These are phyloP conservation scores for Medicago ruthenica DNA, from an alignment of 306 rosid genomes.

Conservation along the genomic window DNA sequence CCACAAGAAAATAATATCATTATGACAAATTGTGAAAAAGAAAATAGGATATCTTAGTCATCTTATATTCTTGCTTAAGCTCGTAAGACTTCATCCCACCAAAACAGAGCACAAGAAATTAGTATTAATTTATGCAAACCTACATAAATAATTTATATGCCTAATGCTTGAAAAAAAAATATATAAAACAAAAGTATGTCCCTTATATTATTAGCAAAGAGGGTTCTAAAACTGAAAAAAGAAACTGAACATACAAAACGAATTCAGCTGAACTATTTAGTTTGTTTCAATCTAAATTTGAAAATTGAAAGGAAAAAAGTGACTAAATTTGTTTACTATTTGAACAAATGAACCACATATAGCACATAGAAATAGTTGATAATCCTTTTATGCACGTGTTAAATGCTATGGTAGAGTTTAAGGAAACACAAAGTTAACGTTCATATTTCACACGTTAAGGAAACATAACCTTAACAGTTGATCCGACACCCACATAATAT, in stretches of 20 bases:
- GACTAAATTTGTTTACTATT: constrained; percentile 1
- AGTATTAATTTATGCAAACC: constrained; percentile 40
- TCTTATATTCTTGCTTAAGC: constrained; percentile 38
- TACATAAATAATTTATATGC: constrained; percentile 4
- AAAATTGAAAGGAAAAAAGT: background rate
- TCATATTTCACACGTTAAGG: too few species aligned
- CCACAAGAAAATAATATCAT: too few species aligned
- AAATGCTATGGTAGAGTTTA: background rate
- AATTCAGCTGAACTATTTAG: constrained; percentile 10
- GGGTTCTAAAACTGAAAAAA: constrained; percentile 19
- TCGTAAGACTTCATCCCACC: constrained; percentile 81
- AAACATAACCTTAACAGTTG: too few species aligned
- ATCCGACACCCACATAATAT: too few species aligned
- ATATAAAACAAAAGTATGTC: constrained; percentile 5
- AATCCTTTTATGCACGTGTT: too few species aligned
- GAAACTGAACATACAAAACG: background rate
- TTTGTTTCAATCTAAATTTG: constrained; percentile 5
- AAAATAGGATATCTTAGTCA: too few species aligned
- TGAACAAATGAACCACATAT: background rate
- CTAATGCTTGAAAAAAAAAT: constrained; percentile 8
- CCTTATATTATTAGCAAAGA: constrained; percentile 3
- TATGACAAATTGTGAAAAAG: too few species aligned
- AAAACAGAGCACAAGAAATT: constrained; percentile 42
- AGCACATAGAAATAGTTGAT: background rate
- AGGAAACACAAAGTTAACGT: too few species aligned